Evolutionary conservation across 495 filamentous ascomycete genomes (phyloP).

Genomic region (Aspergillus sparsus): DNA sequence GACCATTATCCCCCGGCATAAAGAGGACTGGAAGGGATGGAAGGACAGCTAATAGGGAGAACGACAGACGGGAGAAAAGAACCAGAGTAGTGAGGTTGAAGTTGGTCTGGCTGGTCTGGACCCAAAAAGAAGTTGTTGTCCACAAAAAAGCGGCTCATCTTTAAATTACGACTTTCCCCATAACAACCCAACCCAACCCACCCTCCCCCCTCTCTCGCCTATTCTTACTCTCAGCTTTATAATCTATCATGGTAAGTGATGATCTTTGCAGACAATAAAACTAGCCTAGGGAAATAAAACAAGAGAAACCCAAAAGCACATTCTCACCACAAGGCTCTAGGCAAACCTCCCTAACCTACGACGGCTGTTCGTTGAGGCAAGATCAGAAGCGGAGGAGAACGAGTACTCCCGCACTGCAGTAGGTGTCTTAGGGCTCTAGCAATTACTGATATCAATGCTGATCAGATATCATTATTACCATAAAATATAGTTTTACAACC

Average conservation of each 20-base stretch:
- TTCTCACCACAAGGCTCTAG: slow-evolving; percentile 38
- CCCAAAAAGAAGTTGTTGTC: slow-evolving; percentile 31
- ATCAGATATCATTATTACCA: background rate
- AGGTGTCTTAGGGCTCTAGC: slow-evolving; percentile 13
- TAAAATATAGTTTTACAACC: slow-evolving; percentile 82
- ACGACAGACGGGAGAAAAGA: slow-evolving; percentile 20
- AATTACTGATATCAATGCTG: background rate
- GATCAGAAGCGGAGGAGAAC: slow-evolving; percentile 91
- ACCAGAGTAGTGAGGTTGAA: slow-evolving; percentile 16
- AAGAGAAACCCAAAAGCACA: background rate
- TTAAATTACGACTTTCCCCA: slow-evolving; percentile 15
- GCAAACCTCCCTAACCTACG: slow-evolving; percentile 92
- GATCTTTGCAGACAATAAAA: no score
- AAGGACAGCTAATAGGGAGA: slow-evolving; percentile 7
- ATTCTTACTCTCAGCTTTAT: background rate
- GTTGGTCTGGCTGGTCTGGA: slow-evolving; percentile 21
- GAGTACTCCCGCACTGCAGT: slow-evolving; percentile 92
- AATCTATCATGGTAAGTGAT: slow-evolving; percentile 20
- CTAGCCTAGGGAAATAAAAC: background rate
- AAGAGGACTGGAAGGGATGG: slow-evolving; percentile 8
- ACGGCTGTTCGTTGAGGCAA: slow-evolving; percentile 92
- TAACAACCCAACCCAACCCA: slow-evolving; percentile 1
- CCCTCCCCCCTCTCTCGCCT: slow-evolving; percentile 3
- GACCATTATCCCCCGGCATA: slow-evolving; percentile 2
- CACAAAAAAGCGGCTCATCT: slow-evolving; percentile 42